Base-by-base conservation (phyloP, 371 early-diverging fungal genomes). In the Basidiobolus meristosporus region DNA sequence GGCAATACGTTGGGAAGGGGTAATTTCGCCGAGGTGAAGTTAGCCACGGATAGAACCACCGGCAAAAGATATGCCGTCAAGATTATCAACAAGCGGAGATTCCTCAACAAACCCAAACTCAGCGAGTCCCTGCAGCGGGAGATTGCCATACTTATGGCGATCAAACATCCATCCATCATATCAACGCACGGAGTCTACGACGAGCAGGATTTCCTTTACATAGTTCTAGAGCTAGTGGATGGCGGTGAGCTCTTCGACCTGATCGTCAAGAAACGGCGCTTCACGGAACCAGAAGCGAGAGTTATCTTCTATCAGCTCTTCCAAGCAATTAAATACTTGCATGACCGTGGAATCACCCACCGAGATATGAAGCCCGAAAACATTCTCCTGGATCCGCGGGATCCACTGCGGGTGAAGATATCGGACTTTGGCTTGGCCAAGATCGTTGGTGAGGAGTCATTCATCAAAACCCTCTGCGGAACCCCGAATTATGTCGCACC, bases 401-500 rank as follows among this genome's bases (percentile, higher is more conserved):
- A 60, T 4, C 45, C 37, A 0, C 45, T 77, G 31, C 79, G 73
- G 37, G 62, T 92, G 48, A 90, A 90, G 67, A 71, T 95, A 21
- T 74, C 85, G 16, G 96, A 95, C 53, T 95, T 95, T 66, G 96
- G 96, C 0, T 55, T 95, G 31, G 90, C 93, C 31, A 90, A 86
- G 53, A 81, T 84, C 38, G 64, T 68, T 15, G 60, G 59, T 22
- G 66, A 67, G 45, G 53, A 51, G 17, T 48, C 56, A 58, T 78
- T 68, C 51, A 67, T 68, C 65, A 72, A 54, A 12, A 89, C 89
- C 7, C 74, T 84, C 46, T 88, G 95, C 57, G 90, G 99, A 14
- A 98, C 99, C 0, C 97, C 98, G 0, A 93, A 88, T 43, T 99
- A 99, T 64, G 70, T 80, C 15, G 84, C 98, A 0, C 98, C 98